A percentile compares a stretch with the other conserved stretches of the same genome.
Conservation (phyloP, 495 filamentous ascomycete species). For the Emericellopsis terricola region DNA sequence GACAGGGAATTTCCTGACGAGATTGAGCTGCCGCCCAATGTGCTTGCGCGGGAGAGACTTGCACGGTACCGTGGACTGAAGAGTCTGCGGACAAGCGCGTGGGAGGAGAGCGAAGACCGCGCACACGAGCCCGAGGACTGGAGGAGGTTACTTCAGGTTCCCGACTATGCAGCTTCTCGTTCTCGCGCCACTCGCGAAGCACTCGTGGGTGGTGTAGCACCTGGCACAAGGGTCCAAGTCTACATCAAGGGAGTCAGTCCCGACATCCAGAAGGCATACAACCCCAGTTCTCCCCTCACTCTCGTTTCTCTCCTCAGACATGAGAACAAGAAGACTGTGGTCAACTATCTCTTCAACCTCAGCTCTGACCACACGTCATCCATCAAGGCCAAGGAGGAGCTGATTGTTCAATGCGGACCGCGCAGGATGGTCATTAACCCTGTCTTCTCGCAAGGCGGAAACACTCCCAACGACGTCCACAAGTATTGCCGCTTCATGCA, state of each 20-base stretch:
- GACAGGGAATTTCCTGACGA: slow-evolving; percentile 95
- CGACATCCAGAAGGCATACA: slow-evolving; percentile 32
- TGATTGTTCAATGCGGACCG: slow-evolving; percentile 77
- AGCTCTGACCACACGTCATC: slow-evolving; percentile 50
- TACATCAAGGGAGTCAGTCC: slow-evolving; percentile 58
- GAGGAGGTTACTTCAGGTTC: slow-evolving; percentile 63
- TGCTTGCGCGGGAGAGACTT: slow-evolving; percentile 68
- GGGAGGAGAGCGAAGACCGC: slow-evolving; percentile 76
- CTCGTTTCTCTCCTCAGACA: slow-evolving; percentile 79
- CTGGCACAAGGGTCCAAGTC: slow-evolving; percentile 66
- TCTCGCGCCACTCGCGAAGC: slow-evolving; percentile 61
- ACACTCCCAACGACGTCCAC: slow-evolving; percentile 85
- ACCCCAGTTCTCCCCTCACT: slow-evolving; percentile 39
- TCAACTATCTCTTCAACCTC: slow-evolving; percentile 74
- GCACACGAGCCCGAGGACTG: slow-evolving; percentile 79
- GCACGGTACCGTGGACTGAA: slow-evolving; percentile 79
- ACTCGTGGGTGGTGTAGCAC: slow-evolving; percentile 63
- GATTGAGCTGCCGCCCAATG: slow-evolving; percentile 81
- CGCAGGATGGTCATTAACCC: slow-evolving; percentile 76
- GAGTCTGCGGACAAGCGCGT: slow-evolving; percentile 65
- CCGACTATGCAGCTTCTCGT: slow-evolving; percentile 66
- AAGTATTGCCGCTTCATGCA: slow-evolving; percentile 91
- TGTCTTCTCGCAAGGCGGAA: slow-evolving; percentile 67
- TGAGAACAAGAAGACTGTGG: slow-evolving; percentile 78
- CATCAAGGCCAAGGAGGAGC: slow-evolving; percentile 73